Percentiles rank a stretch among this genome's conserved stretches.
phyloP scores from a whole-genome alignment of 345 rosid species.

The Eutrema yunnanense region DNA sequence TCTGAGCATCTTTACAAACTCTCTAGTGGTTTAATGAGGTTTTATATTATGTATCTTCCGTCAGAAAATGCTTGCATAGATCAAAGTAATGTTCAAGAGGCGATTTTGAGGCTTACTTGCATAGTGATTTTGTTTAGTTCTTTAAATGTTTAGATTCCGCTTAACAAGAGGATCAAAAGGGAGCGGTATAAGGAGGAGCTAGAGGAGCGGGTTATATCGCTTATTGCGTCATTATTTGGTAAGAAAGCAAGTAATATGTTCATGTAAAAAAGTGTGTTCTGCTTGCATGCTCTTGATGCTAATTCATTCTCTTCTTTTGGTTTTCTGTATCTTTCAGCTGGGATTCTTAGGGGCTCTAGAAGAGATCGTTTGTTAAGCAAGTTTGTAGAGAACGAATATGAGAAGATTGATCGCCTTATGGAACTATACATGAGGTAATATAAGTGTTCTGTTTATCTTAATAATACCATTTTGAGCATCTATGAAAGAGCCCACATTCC shows the following conservation, averaged over 20 bases:
- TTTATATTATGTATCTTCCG: background rate
- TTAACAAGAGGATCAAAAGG: constrained; percentile 80
- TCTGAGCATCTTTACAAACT: background rate
- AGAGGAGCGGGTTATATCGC: constrained; percentile 77
- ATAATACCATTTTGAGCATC: background rate
- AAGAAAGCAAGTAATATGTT: constrained; percentile 46
- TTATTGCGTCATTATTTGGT: constrained; percentile 90
- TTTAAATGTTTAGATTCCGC: constrained; percentile 55
- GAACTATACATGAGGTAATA: constrained; percentile 77
- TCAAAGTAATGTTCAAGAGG: background rate
- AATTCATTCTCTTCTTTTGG: constrained; percentile 7
- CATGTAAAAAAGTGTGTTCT: background rate
- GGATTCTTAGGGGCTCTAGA: constrained; percentile 84
- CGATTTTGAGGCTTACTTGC: background rate
- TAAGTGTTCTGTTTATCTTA: background rate
- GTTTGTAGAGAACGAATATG: constrained; percentile 89
- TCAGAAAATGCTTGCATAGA: background rate
- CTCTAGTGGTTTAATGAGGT: background rate
- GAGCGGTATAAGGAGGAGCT: constrained; percentile 84
- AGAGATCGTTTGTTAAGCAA: constrained; percentile 88
- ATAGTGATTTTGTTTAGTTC: constrained; percentile 4
- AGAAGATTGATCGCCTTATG: constrained; percentile 97
- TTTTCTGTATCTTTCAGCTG: constrained; percentile 43
- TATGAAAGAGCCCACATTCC: background rate
- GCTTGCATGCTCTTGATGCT: background rate